These are phyloP conservation scores for Botryotinia globosa DNA, from an alignment of 2,329 filamentous ascomycete genomes.

Conservation along the genomic window DNA sequence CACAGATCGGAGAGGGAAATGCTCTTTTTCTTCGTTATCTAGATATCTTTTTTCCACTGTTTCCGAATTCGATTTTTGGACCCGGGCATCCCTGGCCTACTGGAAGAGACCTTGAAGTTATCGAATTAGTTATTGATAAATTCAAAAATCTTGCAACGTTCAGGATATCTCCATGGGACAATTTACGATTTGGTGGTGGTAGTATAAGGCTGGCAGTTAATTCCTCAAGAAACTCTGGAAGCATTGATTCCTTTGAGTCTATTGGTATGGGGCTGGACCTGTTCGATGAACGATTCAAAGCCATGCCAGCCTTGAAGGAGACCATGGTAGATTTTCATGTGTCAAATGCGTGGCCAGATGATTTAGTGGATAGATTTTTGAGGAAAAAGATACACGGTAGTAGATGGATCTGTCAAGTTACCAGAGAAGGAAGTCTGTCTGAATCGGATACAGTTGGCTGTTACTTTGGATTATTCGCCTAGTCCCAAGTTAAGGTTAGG, in stretches of 20 bases:
- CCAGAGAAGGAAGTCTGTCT: not conserved
- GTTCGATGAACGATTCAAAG: not conserved
- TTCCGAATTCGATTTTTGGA: not conserved
- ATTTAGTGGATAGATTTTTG: not conserved
- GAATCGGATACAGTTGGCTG: not conserved
- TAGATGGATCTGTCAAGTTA: not conserved
- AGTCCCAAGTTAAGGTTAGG: not conserved
- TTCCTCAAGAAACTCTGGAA: not conserved
- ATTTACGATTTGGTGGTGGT: not conserved
- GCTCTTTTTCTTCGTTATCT: not conserved
- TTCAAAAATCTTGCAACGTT: not conserved
- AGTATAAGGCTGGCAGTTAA: not conserved
- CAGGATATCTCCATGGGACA: not conserved
- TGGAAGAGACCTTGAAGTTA: not conserved
- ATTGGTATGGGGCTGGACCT: not conserved
- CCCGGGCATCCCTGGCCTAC: not conserved
- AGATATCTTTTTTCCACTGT: not conserved
- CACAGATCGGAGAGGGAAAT: not conserved
- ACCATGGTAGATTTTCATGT: not conserved
- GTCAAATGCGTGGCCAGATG: not conserved
- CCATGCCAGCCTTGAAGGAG: not conserved
- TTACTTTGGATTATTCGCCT: not conserved
- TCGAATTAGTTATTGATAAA: not conserved
- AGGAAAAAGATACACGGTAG: not conserved
- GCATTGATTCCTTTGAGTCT: not conserved